Percentiles rank a stretch among this genome's conserved stretches.
Evolutionary conservation across 331 rosid species (phyloP).

Genomic region (Telfairia occidentalis): DNA sequence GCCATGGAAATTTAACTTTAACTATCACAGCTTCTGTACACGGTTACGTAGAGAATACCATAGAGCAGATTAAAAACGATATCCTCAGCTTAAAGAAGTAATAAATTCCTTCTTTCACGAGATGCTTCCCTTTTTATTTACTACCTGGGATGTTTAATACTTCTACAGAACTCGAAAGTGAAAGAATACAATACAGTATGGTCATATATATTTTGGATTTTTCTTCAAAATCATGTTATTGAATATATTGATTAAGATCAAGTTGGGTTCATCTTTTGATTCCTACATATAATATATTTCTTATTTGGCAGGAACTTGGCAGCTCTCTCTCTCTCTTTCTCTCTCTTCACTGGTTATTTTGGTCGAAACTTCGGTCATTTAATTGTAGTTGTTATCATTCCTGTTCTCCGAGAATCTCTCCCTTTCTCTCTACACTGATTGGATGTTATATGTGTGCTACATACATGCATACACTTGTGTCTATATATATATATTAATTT

Average conservation of each 20-base stretch:
- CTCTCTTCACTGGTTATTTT: background rate
- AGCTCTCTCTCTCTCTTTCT: background rate
- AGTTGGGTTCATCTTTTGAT: background rate
- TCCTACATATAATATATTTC: background rate
- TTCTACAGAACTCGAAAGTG: background rate
- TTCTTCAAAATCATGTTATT: background rate
- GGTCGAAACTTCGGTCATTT: background rate
- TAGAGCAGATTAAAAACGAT: slow-evolving; percentile 17
- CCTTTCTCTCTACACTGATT: background rate
- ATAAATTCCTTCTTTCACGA: background rate
- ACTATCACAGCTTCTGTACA: slow-evolving; percentile 19
- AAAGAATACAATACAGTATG: background rate
- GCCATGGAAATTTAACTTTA: slow-evolving; percentile 9
- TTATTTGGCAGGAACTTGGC: background rate
- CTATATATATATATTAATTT: no score
- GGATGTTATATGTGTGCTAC: background rate
- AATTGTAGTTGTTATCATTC: background rate
- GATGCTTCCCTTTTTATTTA: background rate
- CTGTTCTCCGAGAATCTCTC: background rate
- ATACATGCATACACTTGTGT: no score
- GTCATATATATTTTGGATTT: background rate
- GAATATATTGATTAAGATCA: background rate
- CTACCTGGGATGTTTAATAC: background rate
- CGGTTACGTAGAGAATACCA: background rate
- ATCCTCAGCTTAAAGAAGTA: slow-evolving; percentile 14